Evolutionary conservation across 768 basidiomycete genomes (phyloP).

Genomic region (Tricholoma hemisulphureum): DNA sequence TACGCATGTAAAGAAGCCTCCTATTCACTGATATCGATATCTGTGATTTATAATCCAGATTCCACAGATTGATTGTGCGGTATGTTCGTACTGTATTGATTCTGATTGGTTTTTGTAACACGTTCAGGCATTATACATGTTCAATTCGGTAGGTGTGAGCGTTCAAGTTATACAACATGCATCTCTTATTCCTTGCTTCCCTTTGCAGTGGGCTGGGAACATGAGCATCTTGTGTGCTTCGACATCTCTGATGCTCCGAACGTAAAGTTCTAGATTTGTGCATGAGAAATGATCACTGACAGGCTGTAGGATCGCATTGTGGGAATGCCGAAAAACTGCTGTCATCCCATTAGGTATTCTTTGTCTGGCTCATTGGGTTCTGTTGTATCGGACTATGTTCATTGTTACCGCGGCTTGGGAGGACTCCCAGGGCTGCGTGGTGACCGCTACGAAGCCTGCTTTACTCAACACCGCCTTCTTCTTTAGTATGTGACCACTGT

Average conservation of each 20-base stretch:
- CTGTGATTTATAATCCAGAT: conserved; percentile 10
- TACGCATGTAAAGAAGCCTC: conserved; percentile 35
- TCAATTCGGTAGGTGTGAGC: conserved; percentile 58
- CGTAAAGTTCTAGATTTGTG: conserved; percentile 38
- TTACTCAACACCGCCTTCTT: conserved; percentile 67
- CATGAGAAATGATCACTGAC: conserved; percentile 6
- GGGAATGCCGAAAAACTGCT: conserved; percentile 58
- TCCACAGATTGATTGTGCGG: conserved; percentile 57
- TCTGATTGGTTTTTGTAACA: neutral
- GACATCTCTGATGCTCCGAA: conserved; percentile 69
- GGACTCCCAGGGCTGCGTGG: conserved; percentile 42
- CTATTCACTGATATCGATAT: neutral
- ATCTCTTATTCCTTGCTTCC: conserved; percentile 2
- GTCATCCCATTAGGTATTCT: conserved; percentile 52
- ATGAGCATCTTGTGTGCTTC: conserved; percentile 65
- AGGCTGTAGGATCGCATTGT: conserved; percentile 58
- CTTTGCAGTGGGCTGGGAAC: conserved; percentile 57
- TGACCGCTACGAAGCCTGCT: conserved; percentile 53
- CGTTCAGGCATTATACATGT: conserved; percentile 58
- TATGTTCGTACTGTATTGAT: conserved; percentile 29
- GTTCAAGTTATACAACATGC: too few relatives aligned
- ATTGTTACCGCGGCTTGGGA: conserved; percentile 60
- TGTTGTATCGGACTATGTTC: conserved; percentile 71
- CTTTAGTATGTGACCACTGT: conserved; percentile 50
- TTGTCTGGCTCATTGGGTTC: conserved; percentile 61